These are phyloP conservation scores for Soucietia sequanensis DNA, from an alignment of 805 yeast species.

Conservation along the genomic window DNA sequence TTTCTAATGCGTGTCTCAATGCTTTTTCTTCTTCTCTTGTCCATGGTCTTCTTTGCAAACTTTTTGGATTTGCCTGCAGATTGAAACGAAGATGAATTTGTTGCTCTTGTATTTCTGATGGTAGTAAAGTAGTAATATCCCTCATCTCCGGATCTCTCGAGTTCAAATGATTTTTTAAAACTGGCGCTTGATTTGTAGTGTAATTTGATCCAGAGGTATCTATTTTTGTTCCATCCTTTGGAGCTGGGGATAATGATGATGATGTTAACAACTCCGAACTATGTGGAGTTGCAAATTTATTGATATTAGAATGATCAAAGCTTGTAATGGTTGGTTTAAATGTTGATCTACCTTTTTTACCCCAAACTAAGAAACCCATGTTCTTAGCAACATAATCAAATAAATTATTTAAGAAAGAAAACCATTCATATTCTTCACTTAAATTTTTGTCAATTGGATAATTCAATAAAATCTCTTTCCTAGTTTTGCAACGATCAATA, in stretches of 20 bases:
- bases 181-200: neutral
- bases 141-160: conserved; percentile 17
- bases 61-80: conserved; percentile 25
- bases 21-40: conserved; percentile 86
- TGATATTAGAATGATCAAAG: neutral
- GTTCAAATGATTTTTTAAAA: neutral
- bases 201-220: neutral
- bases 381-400: conserved; percentile 76
- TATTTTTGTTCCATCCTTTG: too few species aligned
- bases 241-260: neutral
- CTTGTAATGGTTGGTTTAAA: neutral
- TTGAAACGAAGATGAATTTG: conserved; percentile 40
- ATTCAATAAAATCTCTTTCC: conserved; percentile 60
- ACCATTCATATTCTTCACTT: conserved; percentile 80
- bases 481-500: conserved; percentile 64
- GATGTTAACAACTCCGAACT: neutral
- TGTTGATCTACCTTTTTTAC: conserved; percentile 41
- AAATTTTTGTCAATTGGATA: conserved; percentile 50
- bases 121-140: conserved; percentile 33
- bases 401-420: conserved; percentile 73
- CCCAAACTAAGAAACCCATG: conserved; percentile 72
- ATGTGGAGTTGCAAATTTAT: neutral
- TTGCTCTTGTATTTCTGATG: conserved; percentile 44
- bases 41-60: conserved; percentile 67
- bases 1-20: conserved; percentile 71